Evolutionary conservation across 2,329 filamentous ascomycete species (phyloP).

Genomic region (Blastomyces silverae): DNA sequence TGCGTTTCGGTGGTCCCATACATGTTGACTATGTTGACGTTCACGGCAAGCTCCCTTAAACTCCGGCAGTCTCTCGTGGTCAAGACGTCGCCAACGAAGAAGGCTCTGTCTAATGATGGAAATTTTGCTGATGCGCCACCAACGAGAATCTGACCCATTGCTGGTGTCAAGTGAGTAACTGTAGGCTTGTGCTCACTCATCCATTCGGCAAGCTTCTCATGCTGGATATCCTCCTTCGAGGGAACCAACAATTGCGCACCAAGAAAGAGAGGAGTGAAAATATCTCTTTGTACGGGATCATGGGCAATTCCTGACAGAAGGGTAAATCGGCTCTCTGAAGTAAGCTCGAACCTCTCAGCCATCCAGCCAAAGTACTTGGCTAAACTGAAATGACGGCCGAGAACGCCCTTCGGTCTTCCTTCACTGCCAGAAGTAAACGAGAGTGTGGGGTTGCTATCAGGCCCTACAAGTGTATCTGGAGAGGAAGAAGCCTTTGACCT

Average conservation of each 20-base stretch:
- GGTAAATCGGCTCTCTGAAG: conserved; percentile 67
- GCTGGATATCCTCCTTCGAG: conserved; percentile 72
- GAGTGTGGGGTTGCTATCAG: conserved; percentile 73
- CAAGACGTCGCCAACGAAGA: conserved; percentile 88
- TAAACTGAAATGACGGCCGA: conserved; percentile 77
- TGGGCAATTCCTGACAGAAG: conserved; percentile 76
- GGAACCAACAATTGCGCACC: conserved; percentile 74
- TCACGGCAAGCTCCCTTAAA: conserved; percentile 68
- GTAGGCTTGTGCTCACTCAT: conserved; percentile 67
- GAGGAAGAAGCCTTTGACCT: conserved; percentile 49
- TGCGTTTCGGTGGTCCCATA: conserved; percentile 85
- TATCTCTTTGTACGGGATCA: conserved; percentile 54
- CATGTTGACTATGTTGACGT: conserved; percentile 73
- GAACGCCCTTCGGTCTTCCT: conserved; percentile 77
- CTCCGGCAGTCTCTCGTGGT: conserved; percentile 74
- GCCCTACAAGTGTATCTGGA: conserved; percentile 72
- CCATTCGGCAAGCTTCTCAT: conserved; percentile 85
- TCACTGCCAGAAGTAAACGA: conserved; percentile 67
- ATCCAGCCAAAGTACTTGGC: conserved; percentile 91
- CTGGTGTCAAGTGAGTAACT: conserved; percentile 84
- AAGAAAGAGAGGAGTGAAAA: conserved; percentile 84
- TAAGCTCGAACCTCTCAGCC: conserved; percentile 71
- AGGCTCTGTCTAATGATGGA: conserved; percentile 66
- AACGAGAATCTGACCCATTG: conserved; percentile 93
- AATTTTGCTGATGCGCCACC: conserved; percentile 74